Evolutionary conservation across 192 early-diverging fungal genomes (phyloP).

Genomic region (Coemansia biformis): DNA sequence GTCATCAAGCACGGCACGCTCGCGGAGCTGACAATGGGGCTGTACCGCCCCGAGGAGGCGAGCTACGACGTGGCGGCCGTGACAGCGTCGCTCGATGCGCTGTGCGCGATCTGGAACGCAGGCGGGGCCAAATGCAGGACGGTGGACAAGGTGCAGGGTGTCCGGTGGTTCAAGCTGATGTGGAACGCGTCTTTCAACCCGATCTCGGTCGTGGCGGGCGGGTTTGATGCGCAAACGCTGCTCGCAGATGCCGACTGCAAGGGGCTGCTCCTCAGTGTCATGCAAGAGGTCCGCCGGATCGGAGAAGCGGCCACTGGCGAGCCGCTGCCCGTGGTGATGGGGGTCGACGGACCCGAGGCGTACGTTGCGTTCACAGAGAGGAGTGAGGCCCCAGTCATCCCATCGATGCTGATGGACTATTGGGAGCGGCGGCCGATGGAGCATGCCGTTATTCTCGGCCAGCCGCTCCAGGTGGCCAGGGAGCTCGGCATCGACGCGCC

Average conservation of each 20-base stretch:
- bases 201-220: conserved; percentile 56
- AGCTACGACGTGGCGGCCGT: conserved; percentile 27
- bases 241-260: conserved; percentile 48
- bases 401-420: conserved; percentile 62
- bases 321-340: conserved; percentile 20
- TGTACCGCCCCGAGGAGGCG: conserved; percentile 5
- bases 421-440: conserved; percentile 50
- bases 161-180: conserved; percentile 66
- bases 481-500: conserved; percentile 41
- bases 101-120: conserved; percentile 44
- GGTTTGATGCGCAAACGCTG: conserved; percentile 54
- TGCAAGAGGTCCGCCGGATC: conserved; percentile 54
- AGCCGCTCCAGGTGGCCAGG: conserved; percentile 48
- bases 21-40: conserved; percentile 43
- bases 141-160: conserved; percentile 55
- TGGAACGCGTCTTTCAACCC: conserved; percentile 72
- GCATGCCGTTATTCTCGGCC: conserved; percentile 53
- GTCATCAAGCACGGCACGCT: conserved; percentile 52
- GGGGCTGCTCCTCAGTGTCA: conserved; percentile 41
- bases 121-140: conserved; percentile 38
- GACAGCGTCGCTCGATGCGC: conserved; percentile 7
- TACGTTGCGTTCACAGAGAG: conserved; percentile 25
- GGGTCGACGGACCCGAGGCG: conserved; percentile 24
- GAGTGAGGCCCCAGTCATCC: conserved; percentile 20
- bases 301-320: conserved; percentile 49